Evolutionary conservation across 495 filamentous ascomycete species (phyloP), one percentile per base, ranked within the genome.

Genomic region (Annulohypoxylon maeteangense): DNA sequence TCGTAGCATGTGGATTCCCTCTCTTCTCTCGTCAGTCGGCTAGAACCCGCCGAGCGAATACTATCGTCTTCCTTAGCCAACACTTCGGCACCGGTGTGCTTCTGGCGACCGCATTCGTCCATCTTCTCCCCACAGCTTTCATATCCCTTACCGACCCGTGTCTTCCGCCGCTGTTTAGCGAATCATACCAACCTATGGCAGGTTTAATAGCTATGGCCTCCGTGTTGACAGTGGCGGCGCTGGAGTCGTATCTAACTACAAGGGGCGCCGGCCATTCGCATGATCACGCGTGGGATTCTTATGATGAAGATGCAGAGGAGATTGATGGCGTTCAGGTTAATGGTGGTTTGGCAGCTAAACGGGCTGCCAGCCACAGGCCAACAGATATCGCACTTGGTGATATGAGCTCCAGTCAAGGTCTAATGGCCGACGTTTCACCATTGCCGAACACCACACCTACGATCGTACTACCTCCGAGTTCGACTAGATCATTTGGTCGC

Each of bases 91-190:
- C 93, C 4, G 93, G 93, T 22, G 93, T 96, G 7, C 81, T 96
- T 31, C 91, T 95, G 67, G 92, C 93, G 18, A 94, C 93, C n/a
- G 92, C 93, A 45, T 96, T 96, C 75, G 93, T 95, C 25, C 93
- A 95, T 78, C 82, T 90, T 7, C 90, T 96, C 4, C 93, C 93
- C 10, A 95, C 92, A 2, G 93, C 93, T 32, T 95, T 95, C 76
- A 79, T 86, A 40, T 95, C 92, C 7, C 83, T 96, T 32, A 92
- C 90, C 20, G 90, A 95, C 72, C 88, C 90, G 48, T 96, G 93
- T 75, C 89, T 96, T 0, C 91, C 93, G 31, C 76, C 79, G 18
- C 88, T 90, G 69, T 95, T 92, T 86, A 94, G 86, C 72, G 72
- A 87, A 47, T 84, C 85, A 25, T 96, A 93, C 76, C 86, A 84